Evolutionary conservation across 164 flowering plant species (phyloP), one percentile per base, ranked within the genome.

Genomic region (Magnolia officinalis): DNA sequence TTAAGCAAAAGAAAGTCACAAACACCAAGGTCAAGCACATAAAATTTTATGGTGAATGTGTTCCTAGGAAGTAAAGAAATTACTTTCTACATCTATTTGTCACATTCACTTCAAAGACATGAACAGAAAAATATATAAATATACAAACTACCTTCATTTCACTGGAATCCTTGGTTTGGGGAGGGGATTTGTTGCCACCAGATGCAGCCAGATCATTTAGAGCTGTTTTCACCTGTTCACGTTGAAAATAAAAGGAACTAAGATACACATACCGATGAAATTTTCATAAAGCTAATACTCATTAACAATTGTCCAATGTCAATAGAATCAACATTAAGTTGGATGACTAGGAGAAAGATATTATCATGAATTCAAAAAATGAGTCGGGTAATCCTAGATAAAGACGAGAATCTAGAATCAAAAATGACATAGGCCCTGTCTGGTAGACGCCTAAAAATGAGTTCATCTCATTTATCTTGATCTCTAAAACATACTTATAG

Each of bases 161-260:
- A 21, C 50, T 24, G 49, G 49, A 74, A 78, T 16, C 67, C 77
- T 73, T 74, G 61, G 77, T 7, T 59, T 74, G 68, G n/a, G 80
- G 71, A 73, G 68, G 72, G 1, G 77, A 37, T 69, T 61, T 73
- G 31, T 69, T 74, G 58, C 20, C 50, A 61, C 61, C 80, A 74
- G 73, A 78, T 23, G 55, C 52, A 50, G 68, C 72, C 31, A 74
- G 19, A 49, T 78, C 76, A 31, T 74, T 78, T 10, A 74, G 23
- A 68, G 63, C 71, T 51, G 73, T 58, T 59, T 68, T 67, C 20
- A 68, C 59, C 80, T 78, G 76, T 65, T 73, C 10, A 23, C 3
- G 0, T 26, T 58, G 24, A 19, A 58, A 16, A 63, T 37, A 4
- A 64, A 50, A 74, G n/a, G 21, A 70, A 68, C 19, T 29, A n/a